Percentiles rank a stretch among this genome's conserved stretches.
Evolutionary conservation across 176 grass and related monocot species (phyloP).

Genomic region (Pharus latifolius): DNA sequence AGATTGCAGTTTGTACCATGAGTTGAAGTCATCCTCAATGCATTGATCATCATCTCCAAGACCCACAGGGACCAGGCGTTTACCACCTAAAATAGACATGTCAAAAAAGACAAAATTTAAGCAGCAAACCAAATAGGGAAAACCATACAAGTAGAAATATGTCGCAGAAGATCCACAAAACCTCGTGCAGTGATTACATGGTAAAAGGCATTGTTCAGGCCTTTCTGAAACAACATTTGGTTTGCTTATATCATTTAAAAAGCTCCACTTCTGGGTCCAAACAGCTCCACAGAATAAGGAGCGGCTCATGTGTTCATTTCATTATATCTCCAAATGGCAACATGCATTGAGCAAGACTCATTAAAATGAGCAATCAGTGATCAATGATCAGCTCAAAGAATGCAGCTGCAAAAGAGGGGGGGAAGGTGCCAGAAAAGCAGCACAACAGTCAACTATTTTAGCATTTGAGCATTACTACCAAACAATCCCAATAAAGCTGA

Average conservation of each 20-base stretch:
- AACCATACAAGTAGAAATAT: background rate
- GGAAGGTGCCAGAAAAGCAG: background rate
- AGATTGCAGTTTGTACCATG: slow-evolving; percentile 39
- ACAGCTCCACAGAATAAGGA: no score
- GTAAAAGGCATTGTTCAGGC: background rate
- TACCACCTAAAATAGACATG: slow-evolving; percentile 55
- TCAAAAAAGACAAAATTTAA: background rate
- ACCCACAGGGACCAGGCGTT: slow-evolving; percentile 59
- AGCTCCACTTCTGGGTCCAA: background rate
- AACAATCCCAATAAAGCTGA: background rate
- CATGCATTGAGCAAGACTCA: no score
- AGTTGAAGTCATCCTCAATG: slow-evolving; percentile 88
- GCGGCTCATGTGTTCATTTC: no score
- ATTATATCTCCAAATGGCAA: no score
- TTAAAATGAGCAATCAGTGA: no score
- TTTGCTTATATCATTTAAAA: background rate
- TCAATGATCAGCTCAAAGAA: no score
- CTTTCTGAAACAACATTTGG: background rate
- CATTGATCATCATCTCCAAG: slow-evolving; percentile 97
- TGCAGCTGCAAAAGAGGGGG: no score
- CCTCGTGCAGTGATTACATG: background rate
- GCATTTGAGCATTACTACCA: background rate
- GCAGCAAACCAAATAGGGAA: background rate
- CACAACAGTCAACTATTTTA: background rate
- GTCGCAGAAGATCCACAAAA: background rate